Evolutionary conservation across 1,284 basidiomycete species (phyloP), one percentile per base, ranked within the genome.

Genomic region (Pyrrhoderma lamaoense): DNA sequence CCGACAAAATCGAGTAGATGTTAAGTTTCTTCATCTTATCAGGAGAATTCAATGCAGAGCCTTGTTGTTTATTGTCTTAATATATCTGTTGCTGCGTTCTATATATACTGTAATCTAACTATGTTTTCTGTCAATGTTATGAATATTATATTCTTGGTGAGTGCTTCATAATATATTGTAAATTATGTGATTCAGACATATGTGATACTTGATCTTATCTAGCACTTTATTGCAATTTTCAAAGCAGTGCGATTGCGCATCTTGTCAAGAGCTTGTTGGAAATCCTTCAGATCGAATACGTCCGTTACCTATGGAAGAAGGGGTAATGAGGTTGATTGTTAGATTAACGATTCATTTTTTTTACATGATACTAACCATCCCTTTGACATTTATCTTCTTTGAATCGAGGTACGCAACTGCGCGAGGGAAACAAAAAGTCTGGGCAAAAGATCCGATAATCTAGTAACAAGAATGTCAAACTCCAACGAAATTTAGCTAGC

Each of bases 381-480:
- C 89, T 66, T 87, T 84, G 42, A 87, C 80, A 50, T 75, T 81
- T 63, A 93, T 73, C 69, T 89, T 91, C 27, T 88, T 86, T 60
- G 79, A 82, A 62, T 93, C 89, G 52, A 93, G 78, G 64, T 92
- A 90, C n/a, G 82, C 83, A 45, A 93, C 80, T 5, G 90, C 88
- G 43, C 90, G 82, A 51, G 89, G 87, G 77, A 93, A 92, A 70
- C 89, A 92, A 68, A 79, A 80, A 7, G 81, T 84, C 63, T 92
- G 89, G 8, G 87, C 83, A 70, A 91, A 91, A 1, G 88, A 91
- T 31, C 88, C 88, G 58, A 91, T 85, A 63, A 80, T 77, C 73
- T 74, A 53, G 21, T 13, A 9, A n/a, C 23, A n/a, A 52, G 23
- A 2, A n/a, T 34, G 23, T 42, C 36, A 36, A 13, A 40, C 8